Evolutionary conservation across 1,284 basidiomycete species (phyloP).

Genomic region (Pisolithus thermaeus): DNA sequence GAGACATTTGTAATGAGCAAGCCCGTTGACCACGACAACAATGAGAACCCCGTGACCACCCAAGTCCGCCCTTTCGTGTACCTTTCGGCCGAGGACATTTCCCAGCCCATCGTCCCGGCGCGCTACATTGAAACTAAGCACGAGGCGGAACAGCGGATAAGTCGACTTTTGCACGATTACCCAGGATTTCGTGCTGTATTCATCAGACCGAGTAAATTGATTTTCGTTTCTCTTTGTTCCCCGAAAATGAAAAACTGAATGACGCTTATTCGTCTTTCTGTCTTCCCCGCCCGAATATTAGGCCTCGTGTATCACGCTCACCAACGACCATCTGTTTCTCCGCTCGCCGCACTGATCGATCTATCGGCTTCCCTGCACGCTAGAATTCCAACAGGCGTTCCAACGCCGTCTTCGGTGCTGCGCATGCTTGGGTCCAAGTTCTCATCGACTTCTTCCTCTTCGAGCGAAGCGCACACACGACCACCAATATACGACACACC

Average conservation of each 20-base stretch:
- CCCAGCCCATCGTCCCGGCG: conserved; percentile 78
- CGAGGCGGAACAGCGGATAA: conserved; percentile 76
- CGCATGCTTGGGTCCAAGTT: conserved; percentile 41
- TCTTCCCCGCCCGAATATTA: conserved; percentile 23
- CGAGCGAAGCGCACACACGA: conserved; percentile 1
- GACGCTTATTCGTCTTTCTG: conserved; percentile 7
- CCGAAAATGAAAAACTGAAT: conserved; percentile 6
- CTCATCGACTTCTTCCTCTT: conserved; percentile 15
- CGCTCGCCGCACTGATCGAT: conserved; percentile 81
- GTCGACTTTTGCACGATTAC: conserved; percentile 37
- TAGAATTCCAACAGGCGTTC: conserved; percentile 49
- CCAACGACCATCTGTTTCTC: conserved; percentile 80
- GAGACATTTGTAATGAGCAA: conserved; percentile 58
- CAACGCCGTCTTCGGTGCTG: conserved; percentile 58
- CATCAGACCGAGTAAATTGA: conserved; percentile 69
- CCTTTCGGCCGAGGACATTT: conserved; percentile 92
- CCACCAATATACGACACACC: conserved; percentile 10
- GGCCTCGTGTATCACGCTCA: conserved; percentile 97
- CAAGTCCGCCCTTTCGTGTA: conserved; percentile 76
- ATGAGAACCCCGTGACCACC: conserved; percentile 20
- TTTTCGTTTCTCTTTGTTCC: conserved; percentile 5
- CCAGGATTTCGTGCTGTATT: conserved; percentile 62
- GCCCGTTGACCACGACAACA: conserved; percentile 12
- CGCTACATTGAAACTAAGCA: conserved; percentile 89
- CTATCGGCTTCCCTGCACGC: conserved; percentile 66